A percentile compares a stretch with the other conserved stretches of the same genome.
Conservation (phyloP, 371 early-diverging fungal species). For the Thermomucor indicae-seudaticae region DNA sequence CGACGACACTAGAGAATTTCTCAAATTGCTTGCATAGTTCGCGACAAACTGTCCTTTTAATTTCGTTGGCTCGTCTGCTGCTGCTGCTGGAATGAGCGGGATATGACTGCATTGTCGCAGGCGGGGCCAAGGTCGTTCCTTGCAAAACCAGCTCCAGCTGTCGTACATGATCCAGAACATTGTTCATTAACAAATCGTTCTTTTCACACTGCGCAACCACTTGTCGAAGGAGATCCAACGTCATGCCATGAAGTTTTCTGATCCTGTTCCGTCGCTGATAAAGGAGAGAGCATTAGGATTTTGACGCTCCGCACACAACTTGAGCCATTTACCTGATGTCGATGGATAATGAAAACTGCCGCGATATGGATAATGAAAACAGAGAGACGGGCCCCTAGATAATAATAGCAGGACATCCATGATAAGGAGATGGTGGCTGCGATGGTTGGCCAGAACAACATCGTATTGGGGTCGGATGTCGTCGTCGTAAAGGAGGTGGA, state of each 20-base stretch:
- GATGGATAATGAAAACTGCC: conserved; percentile 6
- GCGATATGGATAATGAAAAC: background rate
- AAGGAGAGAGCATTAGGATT: background rate
- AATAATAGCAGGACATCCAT: conserved; percentile 2
- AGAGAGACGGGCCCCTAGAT: background rate
- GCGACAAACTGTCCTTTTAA: background rate
- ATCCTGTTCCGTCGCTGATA: conserved; percentile 31
- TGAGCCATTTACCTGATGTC: conserved; percentile 3
- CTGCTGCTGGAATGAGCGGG: no score
- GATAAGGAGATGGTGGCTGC: conserved; percentile 7
- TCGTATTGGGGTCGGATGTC: background rate
- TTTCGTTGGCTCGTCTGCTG: conserved; percentile 9
- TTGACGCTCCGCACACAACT: background rate
- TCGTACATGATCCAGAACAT: conserved; percentile 9
- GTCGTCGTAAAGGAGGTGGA: background rate
- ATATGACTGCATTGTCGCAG: no score
- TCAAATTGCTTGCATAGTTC: conserved; percentile 14
- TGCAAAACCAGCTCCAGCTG: conserved; percentile 17
- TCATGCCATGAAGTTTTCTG: conserved; percentile 22
- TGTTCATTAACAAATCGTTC: conserved; percentile 18
- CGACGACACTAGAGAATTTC: conserved; percentile 10
- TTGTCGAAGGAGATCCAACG: conserved; percentile 24
- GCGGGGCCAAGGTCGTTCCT: conserved; percentile 15
- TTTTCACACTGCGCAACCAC: conserved; percentile 24
- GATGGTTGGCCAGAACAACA: background rate